Evolutionary conservation across 1,284 basidiomycete genomes (phyloP), one percentile per base, ranked within the genome.

Genomic region (Xerocomus amazonicus): DNA sequence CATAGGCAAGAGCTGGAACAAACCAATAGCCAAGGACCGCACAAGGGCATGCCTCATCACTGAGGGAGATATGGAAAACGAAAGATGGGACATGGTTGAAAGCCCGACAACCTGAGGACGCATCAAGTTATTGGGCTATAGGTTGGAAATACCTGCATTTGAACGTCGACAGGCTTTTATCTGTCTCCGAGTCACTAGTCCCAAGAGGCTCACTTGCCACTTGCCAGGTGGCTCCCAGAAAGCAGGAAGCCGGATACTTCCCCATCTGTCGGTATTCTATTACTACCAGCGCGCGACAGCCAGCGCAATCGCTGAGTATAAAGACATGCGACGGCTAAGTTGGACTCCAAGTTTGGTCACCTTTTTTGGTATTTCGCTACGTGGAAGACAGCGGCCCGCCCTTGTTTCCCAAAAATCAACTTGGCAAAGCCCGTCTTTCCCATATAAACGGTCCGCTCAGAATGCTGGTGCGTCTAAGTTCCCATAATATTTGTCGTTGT

Each of bases 121-220:
- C 12, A 7, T 31, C 8, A 31, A 31, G 9, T 31, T 31, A 31
- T 6, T 12, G 29, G 12, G 29, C 3, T 31, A 42, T n/a, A 23
- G 31, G 9, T 19, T 16, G 17, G 12, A 33, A 10, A 12, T 6
- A 14, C 12, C 28, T 10, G n/a, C 9, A 2, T 14, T 26, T 9
- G 27, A 17, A 1, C 17, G 19, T 23, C 17, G n/a, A 36, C 16
- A 14, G 42, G 40, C 32, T 32, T 62, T 62, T 59, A 60, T 62
- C 35, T 36, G n/a, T 49, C 33, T 9, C 27, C 12, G 17, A 26
- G 19, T 23, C 19, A 16, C 40, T 38, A 9, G 32, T 45, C 31
- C 39, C 16, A 14, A 26, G 26, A 44, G 47, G 26, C 36, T 39
- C 17, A 23, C 19, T 23, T 23, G 19, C 19, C 4, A 4, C 36